Conservation (phyloP, 2,329 filamentous ascomycete genomes). For the Penicillium sp. region DNA sequence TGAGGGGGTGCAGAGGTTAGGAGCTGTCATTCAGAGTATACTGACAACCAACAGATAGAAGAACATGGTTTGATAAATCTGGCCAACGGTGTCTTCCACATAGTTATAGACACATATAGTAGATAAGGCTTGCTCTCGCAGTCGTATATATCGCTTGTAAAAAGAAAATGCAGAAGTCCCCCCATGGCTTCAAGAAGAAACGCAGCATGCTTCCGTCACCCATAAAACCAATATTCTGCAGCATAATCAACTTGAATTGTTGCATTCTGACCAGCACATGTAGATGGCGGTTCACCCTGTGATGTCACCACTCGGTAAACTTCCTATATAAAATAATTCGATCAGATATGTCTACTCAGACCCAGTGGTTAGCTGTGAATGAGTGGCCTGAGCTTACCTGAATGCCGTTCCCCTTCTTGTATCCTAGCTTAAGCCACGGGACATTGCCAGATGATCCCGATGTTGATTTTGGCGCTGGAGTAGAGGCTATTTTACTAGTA, state of each 20-base stretch:
- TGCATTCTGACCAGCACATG: constrained; percentile 26
- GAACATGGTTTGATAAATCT: not conserved
- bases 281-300: constrained; percentile 28
- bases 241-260: constrained; percentile 33
- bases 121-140: not conserved
- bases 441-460: constrained; percentile 19
- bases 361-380: not conserved
- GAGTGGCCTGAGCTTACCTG: constrained; percentile 19
- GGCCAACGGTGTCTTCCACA: not conserved
- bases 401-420: constrained; percentile 23
- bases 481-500: constrained; percentile 22
- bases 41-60: not conserved
- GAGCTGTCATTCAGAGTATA: not conserved
- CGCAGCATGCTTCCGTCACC: constrained; percentile 11
- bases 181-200: not conserved
- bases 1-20: constrained; percentile 9
- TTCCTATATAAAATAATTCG: constrained; percentile 22
- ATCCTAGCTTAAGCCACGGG: constrained; percentile 29
- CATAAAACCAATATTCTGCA: constrained; percentile 40
- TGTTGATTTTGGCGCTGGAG: constrained; percentile 15
- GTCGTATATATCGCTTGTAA: not conserved
- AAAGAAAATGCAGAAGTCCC: not conserved
- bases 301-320: constrained; percentile 37
- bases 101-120: not conserved
- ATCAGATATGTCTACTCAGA: not conserved